Conservation (phyloP, 83 land plant genomes). For the Diphasiastrum complanatum region DNA sequence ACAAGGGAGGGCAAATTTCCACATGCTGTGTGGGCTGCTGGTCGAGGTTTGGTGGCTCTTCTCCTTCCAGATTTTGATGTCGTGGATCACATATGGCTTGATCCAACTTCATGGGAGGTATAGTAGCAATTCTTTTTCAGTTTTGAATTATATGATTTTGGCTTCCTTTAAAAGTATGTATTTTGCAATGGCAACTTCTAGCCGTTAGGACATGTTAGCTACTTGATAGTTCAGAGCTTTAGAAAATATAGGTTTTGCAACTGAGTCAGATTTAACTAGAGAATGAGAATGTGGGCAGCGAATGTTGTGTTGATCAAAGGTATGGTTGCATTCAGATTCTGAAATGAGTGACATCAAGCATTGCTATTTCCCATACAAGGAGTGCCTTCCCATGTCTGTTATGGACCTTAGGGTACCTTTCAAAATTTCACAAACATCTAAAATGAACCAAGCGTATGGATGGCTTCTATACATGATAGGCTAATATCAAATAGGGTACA, state of each 20-base stretch:
- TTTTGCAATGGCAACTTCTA: background rate
- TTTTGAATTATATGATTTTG: background rate
- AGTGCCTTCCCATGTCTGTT: too few relatives aligned
- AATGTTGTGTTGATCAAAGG: too few relatives aligned
- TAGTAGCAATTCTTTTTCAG: background rate
- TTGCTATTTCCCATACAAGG: too few relatives aligned
- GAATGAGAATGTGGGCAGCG: too few relatives aligned
- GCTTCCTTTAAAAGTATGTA: background rate
- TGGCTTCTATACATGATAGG: too few relatives aligned
- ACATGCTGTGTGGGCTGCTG: constrained; percentile 99
- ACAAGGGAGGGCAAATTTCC: constrained; percentile 79
- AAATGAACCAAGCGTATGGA: too few relatives aligned
- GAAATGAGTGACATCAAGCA: too few relatives aligned
- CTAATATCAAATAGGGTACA: too few relatives aligned
- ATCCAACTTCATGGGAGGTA: constrained; percentile 81
- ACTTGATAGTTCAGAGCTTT: background rate
- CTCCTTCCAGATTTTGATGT: constrained; percentile 80
- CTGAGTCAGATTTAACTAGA: background rate
- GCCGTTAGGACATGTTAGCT: background rate
- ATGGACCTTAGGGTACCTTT: too few relatives aligned
- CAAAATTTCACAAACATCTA: too few relatives aligned
- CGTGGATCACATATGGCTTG: constrained; percentile 84
- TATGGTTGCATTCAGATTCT: too few relatives aligned
- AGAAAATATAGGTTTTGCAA: background rate
- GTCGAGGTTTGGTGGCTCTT: constrained; percentile 75